These are phyloP conservation scores for Symbiodinium natans DNA, from an alignment of 73 alveolate species.

Conservation along the genomic window DNA sequence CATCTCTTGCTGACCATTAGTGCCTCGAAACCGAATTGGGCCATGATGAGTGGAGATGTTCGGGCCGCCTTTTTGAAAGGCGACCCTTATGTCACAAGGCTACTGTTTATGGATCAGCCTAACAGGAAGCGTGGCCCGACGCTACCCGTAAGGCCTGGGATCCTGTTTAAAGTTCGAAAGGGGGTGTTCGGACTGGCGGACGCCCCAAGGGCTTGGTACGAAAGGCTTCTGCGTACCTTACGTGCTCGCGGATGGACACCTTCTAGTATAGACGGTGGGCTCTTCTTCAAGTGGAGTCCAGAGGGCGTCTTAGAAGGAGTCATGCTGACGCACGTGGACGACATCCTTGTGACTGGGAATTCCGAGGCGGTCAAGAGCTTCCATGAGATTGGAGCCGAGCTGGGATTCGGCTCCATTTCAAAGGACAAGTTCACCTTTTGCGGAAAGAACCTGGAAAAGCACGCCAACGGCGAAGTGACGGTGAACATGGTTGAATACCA, in stretches of 20 bases:
- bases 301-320: neutral
- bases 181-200: constrained; percentile 32
- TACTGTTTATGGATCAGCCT: neutral
- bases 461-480: neutral
- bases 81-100: neutral
- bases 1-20: neutral
- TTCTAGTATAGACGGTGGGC: neutral
- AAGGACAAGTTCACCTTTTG: neutral
- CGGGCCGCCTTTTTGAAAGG: constrained; percentile 31
- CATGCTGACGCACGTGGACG: constrained; percentile 24
- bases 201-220: constrained; percentile 19
- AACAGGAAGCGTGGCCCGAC: neutral
- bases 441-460: neutral
- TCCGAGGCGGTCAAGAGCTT: neutral
- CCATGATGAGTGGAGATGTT: neutral
- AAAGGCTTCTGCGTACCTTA: neutral
- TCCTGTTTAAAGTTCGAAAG: neutral
- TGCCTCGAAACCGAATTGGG: neutral
- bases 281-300: neutral
- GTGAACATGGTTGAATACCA: constrained; percentile 21
- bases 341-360: neutral
- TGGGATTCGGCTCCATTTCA: constrained; percentile 19
- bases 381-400: neutral
- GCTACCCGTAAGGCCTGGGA: neutral
- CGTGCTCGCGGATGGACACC: neutral